These are phyloP conservation scores for Phytopythium chamaehyphon DNA, from an alignment of 352 stramenopile genomes.

Conservation along the genomic window DNA sequence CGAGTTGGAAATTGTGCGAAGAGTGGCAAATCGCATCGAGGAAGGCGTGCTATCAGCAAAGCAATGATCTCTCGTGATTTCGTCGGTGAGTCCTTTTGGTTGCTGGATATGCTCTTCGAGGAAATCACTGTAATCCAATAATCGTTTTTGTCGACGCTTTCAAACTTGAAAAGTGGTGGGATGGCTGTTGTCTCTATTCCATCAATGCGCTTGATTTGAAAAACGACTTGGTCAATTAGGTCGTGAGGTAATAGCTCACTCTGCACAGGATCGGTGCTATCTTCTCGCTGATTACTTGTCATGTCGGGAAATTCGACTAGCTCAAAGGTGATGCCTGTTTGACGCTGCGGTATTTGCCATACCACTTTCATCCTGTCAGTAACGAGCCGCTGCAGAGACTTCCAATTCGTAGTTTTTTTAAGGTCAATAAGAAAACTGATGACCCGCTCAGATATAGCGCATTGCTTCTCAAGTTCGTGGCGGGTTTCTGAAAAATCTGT, in stretches of 20 bases:
- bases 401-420: not conserved
- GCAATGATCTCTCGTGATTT: too few species aligned
- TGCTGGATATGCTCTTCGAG: not conserved
- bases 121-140: not conserved
- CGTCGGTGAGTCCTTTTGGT: not conserved
- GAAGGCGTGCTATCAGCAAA: too few species aligned
- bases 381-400: constrained; percentile 1
- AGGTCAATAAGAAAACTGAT: not conserved
- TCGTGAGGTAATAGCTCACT: not conserved
- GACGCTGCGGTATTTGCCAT: not conserved
- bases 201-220: not conserved
- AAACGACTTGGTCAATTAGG: not conserved
- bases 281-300: not conserved
- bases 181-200: not conserved
- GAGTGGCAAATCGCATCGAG: too few species aligned
- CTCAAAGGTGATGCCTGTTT: not conserved
- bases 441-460: not conserved
- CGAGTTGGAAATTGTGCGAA: too few species aligned
- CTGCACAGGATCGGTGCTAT: not conserved
- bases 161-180: not conserved
- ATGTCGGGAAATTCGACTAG: not conserved
- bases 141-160: not conserved
- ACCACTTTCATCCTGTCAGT: not conserved
- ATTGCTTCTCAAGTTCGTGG: not conserved
- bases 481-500: not conserved